Evolutionary conservation across 495 filamentous ascomycete species (phyloP).

Genomic region (Hyaloscypha hepaticicola): DNA sequence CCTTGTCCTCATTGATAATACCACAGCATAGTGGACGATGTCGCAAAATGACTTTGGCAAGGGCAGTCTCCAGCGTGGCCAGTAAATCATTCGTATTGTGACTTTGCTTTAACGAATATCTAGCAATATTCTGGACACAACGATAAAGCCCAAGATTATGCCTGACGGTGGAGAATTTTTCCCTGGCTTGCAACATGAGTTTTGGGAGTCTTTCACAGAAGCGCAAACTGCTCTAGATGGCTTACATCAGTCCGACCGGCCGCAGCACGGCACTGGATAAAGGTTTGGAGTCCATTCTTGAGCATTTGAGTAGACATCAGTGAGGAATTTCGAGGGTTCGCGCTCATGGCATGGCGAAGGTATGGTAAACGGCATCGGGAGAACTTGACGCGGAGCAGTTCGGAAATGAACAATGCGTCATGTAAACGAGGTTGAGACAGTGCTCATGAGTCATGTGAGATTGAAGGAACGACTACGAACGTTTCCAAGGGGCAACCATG

Average conservation of each 20-base stretch:
- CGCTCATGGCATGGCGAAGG: too few relatives aligned
- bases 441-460: too few relatives aligned
- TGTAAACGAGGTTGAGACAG: too few relatives aligned
- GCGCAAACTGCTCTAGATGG: not conserved
- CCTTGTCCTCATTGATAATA: constrained; percentile 27
- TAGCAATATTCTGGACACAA: constrained; percentile 21
- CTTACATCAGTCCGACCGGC: not conserved
- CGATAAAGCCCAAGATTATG: constrained; percentile 22
- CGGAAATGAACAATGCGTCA: too few relatives aligned
- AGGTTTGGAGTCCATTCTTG: not conserved
- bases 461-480: too few relatives aligned
- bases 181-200: constrained; percentile 7
- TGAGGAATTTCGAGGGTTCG: too few relatives aligned
- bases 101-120: not conserved
- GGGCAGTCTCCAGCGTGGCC: constrained; percentile 12
- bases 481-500: too few relatives aligned
- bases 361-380: too few relatives aligned
- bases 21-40: constrained; percentile 28
- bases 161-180: constrained; percentile 17
- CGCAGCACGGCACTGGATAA: not conserved
- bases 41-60: constrained; percentile 25
- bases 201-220: not conserved
- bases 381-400: too few relatives aligned
- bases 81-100: constrained; percentile 6
- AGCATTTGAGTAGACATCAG: not conserved